Conservation (phyloP, 1,284 basidiomycete species). For the Ustilago tritici region DNA sequence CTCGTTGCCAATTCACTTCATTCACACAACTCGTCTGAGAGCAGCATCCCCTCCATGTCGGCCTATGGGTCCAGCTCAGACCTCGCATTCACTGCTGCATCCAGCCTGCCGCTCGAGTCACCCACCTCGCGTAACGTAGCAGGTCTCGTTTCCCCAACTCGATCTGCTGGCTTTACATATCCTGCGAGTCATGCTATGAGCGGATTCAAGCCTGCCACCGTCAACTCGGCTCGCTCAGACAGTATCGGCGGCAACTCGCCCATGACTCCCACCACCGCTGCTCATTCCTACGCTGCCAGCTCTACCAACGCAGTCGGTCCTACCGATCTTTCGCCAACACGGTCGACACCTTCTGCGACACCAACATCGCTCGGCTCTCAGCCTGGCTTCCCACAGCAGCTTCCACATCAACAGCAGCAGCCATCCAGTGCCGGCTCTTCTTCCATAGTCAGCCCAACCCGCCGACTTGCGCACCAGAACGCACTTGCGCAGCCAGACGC, state of each 20-base stretch:
- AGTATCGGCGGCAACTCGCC: constrained; percentile 30
- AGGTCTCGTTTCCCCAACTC: constrained; percentile 46
- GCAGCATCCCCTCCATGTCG: constrained; percentile 31
- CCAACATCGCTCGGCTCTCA: constrained; percentile 40
- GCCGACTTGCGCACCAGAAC: constrained; percentile 48
- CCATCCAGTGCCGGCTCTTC: constrained; percentile 23
- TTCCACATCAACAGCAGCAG: constrained; percentile 15
- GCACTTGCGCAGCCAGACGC: constrained; percentile 25
- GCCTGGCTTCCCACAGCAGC: constrained; percentile 27
- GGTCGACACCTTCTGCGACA: constrained; percentile 30
- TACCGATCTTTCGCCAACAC: constrained; percentile 43
- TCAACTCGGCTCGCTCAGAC: constrained; percentile 19
- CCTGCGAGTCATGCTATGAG: constrained; percentile 34
- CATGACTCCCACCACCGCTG: constrained; percentile 38
- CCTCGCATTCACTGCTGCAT: constrained; percentile 28
- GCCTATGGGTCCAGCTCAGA: constrained; percentile 34
- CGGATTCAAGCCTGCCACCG: constrained; percentile 48
- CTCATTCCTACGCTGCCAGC: constrained; percentile 20
- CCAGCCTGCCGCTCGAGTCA: constrained; percentile 42
- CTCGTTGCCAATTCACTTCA: constrained; percentile 47
- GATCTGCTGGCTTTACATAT: constrained; percentile 37
- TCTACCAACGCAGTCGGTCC: constrained; percentile 15
- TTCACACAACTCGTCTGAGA: constrained; percentile 31
- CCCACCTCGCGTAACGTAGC: constrained; percentile 43
- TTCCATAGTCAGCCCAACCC: constrained; percentile 43